Conservation (phyloP, 352 stramenopile genomes). For the Blastocystis sp. region DNA sequence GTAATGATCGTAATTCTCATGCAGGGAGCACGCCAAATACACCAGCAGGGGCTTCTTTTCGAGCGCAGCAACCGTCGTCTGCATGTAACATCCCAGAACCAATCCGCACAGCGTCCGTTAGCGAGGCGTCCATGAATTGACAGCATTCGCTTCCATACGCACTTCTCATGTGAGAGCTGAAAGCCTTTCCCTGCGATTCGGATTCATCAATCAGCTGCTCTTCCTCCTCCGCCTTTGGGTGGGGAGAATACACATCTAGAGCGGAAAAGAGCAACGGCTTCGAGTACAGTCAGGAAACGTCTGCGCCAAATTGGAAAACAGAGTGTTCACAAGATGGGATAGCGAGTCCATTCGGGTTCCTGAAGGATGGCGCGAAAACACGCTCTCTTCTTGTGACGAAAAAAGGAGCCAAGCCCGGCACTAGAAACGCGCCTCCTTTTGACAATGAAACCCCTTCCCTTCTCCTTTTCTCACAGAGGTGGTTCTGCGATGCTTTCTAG, state of each 20-base stretch:
- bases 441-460: neutral
- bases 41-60: slow-evolving; percentile 23
- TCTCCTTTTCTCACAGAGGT: neutral
- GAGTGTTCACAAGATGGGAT: slow-evolving; percentile 17
- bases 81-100: neutral
- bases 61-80: slow-evolving; percentile 39
- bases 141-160: slow-evolving; percentile 32
- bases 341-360: neutral
- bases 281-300: slow-evolving; percentile 47
- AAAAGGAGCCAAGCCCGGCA: neutral
- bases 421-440: neutral
- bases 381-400: neutral
- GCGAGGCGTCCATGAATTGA: slow-evolving; percentile 51
- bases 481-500: neutral
- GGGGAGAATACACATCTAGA: slow-evolving; percentile 41
- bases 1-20: slow-evolving; percentile 60
- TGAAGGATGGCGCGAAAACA: neutral
- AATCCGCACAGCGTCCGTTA: slow-evolving; percentile 28
- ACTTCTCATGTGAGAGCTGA: slow-evolving; percentile 6
- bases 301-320: slow-evolving; percentile 19
- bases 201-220: slow-evolving; percentile 53
- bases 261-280: neutral
- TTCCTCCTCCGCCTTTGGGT: slow-evolving; percentile 1
- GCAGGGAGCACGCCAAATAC: slow-evolving; percentile 53
- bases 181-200: slow-evolving; percentile 19